Conservation (phyloP, 139 green algal species). For the Prasinococcaceae sp. region DNA sequence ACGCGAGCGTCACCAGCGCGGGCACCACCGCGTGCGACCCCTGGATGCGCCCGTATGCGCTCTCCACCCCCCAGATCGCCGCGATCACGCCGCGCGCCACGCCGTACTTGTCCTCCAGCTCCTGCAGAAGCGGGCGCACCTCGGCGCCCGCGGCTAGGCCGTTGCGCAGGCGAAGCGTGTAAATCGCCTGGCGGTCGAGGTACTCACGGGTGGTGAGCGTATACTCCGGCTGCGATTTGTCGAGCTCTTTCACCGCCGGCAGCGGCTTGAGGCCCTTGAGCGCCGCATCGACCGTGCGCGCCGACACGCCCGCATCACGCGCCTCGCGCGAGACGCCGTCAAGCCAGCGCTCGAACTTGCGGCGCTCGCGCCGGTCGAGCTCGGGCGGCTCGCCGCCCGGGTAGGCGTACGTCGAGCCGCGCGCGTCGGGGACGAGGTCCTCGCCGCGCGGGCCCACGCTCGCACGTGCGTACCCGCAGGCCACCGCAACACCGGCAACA, state of each 20-base stretch:
- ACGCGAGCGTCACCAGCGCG: constrained; percentile 22
- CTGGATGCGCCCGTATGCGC: no score
- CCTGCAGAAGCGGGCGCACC: neutral
- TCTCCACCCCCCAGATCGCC: constrained; percentile 23
- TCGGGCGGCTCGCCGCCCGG: no score
- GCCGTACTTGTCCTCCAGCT: constrained; percentile 11
- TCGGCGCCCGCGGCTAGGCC: neutral
- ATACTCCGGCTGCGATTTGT: constrained; percentile 13
- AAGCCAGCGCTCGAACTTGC: no score
- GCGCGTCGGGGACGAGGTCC: no score
- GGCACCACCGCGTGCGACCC: no score
- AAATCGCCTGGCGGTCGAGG: constrained; percentile 3
- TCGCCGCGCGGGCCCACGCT: no score
- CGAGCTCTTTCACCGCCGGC: neutral
- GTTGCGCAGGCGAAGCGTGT: neutral
- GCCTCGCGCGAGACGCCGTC: neutral
- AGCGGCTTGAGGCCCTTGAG: neutral
- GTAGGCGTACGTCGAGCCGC: no score
- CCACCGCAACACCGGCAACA: no score
- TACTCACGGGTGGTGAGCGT: constrained; percentile 7
- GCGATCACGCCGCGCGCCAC: constrained; percentile 13
- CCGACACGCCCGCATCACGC: neutral
- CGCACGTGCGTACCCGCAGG: no score
- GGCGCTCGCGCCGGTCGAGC: no score
- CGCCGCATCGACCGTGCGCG: neutral